A percentile compares a stretch with the other conserved stretches of the same genome.
These are phyloP conservation scores for Flaveria linearis DNA, from an alignment of 129 eudicot genomes.

Conservation along the genomic window DNA sequence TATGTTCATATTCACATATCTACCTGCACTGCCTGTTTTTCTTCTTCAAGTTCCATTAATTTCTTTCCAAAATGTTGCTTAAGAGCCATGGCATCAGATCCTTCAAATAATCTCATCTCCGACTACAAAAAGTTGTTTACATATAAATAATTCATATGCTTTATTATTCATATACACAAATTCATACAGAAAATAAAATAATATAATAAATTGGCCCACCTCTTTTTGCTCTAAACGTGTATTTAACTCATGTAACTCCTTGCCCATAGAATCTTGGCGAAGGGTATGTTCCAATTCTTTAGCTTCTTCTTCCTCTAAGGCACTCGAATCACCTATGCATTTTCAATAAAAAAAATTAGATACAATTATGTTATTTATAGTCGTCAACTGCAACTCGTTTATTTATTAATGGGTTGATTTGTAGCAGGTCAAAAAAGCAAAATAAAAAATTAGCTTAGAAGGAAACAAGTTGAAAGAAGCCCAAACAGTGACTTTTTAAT, in stretches of 20 bases:
- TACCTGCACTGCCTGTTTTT: slow-evolving; percentile 95
- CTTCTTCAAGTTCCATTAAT: slow-evolving; percentile 90
- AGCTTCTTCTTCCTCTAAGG: slow-evolving; percentile 87
- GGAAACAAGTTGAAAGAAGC: background rate
- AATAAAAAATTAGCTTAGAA: too few species aligned
- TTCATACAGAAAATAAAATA: background rate
- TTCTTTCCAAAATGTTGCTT: slow-evolving; percentile 99
- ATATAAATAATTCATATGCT: slow-evolving; percentile 2
- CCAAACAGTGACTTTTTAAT: background rate
- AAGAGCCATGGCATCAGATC: slow-evolving; percentile 76
- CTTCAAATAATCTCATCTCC: slow-evolving; percentile 92
- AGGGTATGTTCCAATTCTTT: slow-evolving; percentile 97
- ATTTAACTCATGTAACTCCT: slow-evolving; percentile 84
- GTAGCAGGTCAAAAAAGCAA: too few species aligned
- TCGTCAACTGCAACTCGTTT: background rate
- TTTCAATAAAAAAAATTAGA: slow-evolving; percentile 14
- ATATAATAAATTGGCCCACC: slow-evolving; percentile 37
- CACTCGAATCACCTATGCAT: slow-evolving; percentile 75
- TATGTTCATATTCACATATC: slow-evolving; percentile 15
- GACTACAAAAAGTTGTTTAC: slow-evolving; percentile 50
- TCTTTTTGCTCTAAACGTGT: slow-evolving; percentile 85
- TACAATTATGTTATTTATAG: slow-evolving; percentile 5
- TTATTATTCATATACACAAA: slow-evolving; percentile 1
- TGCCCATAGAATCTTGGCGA: slow-evolving; percentile 89
- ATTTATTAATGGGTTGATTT: too few species aligned